Evolutionary conservation across 1,139 yeast species (phyloP).

Genomic region (Yamadazyma triangularis): DNA sequence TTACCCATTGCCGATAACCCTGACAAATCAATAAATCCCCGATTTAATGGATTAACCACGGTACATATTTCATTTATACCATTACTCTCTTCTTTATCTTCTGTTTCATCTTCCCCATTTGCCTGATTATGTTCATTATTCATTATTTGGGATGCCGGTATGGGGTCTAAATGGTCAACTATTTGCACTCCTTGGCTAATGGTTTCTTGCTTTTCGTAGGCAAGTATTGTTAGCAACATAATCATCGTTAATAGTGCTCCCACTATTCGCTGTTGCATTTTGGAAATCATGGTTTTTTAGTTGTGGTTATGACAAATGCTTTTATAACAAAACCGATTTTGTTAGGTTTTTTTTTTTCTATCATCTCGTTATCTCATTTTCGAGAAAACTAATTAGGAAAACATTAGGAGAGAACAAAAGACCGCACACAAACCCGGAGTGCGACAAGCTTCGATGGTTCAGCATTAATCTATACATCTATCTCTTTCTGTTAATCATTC

Average conservation of each 20-base stretch:
- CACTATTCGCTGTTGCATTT: constrained; percentile 15
- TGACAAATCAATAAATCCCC: constrained; percentile 53
- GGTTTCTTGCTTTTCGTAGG: constrained; percentile 4
- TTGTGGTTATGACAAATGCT: no score
- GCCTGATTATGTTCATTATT: neutral
- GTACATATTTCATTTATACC: constrained; percentile 44
- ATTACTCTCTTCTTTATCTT: constrained; percentile 4
- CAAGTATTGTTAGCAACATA: no score
- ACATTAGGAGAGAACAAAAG: no score
- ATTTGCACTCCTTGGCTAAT: constrained; percentile 5
- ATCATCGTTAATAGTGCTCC: neutral
- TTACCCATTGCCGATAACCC: constrained; percentile 42
- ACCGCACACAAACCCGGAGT: no score
- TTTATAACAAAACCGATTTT: no score
- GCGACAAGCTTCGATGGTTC: no score
- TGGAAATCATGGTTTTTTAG: constrained; percentile 12
- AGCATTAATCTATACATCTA: no score
- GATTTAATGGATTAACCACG: constrained; percentile 45
- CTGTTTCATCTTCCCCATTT: neutral
- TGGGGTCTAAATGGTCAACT: constrained; percentile 10
- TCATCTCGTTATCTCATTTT: no score
- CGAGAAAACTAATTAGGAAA: no score
- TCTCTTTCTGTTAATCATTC: no score
- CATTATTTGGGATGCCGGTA: constrained; percentile 5
- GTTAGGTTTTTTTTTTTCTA: no score